Evolutionary conservation across 2,329 filamentous ascomycete species (phyloP).

Genomic region (Onygenales sp.): DNA sequence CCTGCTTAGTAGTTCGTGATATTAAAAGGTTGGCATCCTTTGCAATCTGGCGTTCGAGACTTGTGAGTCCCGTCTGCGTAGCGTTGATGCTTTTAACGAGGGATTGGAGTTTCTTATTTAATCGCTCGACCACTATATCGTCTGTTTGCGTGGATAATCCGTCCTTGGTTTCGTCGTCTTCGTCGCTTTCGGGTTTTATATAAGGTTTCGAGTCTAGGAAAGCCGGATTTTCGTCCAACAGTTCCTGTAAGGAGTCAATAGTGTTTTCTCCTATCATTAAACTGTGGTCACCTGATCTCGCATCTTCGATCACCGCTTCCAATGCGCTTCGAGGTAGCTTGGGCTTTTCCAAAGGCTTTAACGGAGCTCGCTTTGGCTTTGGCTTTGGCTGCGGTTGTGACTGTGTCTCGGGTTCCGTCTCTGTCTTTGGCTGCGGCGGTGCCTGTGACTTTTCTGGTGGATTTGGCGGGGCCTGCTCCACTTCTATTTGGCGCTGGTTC

Average conservation of each 20-base stretch:
- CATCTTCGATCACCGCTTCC: constrained; percentile 32
- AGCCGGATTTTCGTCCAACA: constrained; percentile 25
- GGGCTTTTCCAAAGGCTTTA: constrained; percentile 21
- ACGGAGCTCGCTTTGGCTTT: constrained; percentile 13
- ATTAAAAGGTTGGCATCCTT: constrained; percentile 14
- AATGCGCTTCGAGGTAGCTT: constrained; percentile 34
- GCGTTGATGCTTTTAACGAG: constrained; percentile 32
- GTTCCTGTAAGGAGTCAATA: constrained; percentile 34
- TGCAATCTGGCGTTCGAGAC: constrained; percentile 28
- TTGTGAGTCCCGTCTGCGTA: constrained; percentile 30
- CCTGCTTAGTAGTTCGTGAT: constrained; percentile 9
- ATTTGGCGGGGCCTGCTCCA: background rate
- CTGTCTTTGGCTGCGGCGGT: constrained; percentile 1
- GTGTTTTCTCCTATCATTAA: constrained; percentile 35
- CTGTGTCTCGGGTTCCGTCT: background rate
- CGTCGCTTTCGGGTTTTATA: constrained; percentile 3
- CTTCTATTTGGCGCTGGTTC: background rate
- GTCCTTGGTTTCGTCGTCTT: background rate
- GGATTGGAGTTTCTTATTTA: constrained; percentile 31
- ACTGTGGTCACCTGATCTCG: constrained; percentile 27
- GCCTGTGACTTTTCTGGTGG: background rate
- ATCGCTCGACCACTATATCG: constrained; percentile 25
- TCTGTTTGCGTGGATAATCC: constrained; percentile 8
- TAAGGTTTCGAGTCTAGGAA: constrained; percentile 16
- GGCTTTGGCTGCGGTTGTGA: background rate